Percentiles rank a stretch among this genome's conserved stretches.
These are phyloP conservation scores for Malassezia restricta DNA, from an alignment of 1,284 basidiomycete species.

Conservation along the genomic window DNA sequence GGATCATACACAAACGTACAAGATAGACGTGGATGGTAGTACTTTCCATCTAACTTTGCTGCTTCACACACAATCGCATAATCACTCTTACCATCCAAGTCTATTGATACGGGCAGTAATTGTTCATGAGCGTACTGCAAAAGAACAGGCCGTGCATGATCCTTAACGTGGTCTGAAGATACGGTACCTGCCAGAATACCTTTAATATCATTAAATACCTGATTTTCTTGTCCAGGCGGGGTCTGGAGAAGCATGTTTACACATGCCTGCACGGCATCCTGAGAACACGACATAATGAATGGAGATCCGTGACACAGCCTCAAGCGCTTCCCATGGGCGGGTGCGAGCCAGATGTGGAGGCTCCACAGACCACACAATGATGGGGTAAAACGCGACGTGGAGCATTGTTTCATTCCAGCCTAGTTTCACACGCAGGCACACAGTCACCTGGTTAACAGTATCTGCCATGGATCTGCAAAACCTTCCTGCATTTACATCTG, in stretches of 20 bases:
- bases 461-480: constrained; percentile 33
- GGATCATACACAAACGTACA: constrained; percentile 5
- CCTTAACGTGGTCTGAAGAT: neutral
- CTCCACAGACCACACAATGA: too few species aligned
- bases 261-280: neutral
- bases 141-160: neutral
- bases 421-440: too few species aligned
- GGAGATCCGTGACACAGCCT: too few species aligned
- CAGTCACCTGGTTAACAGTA: too few species aligned
- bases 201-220: constrained; percentile 13
- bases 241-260: constrained; percentile 14
- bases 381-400: too few species aligned
- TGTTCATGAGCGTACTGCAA: constrained; percentile 12
- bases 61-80: constrained; percentile 5
- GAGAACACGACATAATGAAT: too few species aligned
- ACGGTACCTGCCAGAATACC: constrained; percentile 6
- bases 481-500: constrained; percentile 35
- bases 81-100: neutral
- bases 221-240: constrained; percentile 17
- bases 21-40: constrained; percentile 1
- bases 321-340: too few species aligned
- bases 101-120: neutral
- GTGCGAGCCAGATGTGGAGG: too few species aligned
- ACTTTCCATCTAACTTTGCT: neutral
- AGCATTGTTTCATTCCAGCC: too few species aligned